Evolutionary conservation across 345 rosid genomes (phyloP), one percentile per base, ranked within the genome.

Genomic region (Arabis hirsuta): DNA sequence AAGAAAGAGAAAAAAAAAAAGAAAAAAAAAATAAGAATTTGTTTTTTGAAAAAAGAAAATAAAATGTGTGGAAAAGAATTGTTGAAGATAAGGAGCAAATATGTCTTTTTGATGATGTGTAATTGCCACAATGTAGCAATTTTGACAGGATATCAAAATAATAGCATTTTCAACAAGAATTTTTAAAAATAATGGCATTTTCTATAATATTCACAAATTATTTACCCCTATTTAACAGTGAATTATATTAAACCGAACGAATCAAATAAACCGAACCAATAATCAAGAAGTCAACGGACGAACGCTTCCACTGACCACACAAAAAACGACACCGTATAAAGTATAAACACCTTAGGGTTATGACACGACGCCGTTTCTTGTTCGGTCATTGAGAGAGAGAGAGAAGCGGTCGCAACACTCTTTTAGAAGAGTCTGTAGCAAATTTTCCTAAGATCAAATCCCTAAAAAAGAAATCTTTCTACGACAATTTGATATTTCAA

Each of bases 311-410:
- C 7, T 24, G 48, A 24, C 20, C 2, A 2, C 4, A 34, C 8
- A 2, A 19, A 22, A 69, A 55, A 73, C 77, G 65, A 46, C 77
- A 46, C n/a, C 57, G 67, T 41, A 29, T 50, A 14, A 19, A 36
- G 10, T 3, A 36, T 36, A 2, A 36, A 36, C 2, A 14, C 4
- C 32, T 32, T 56, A 65, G 54, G 78, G 59, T 16, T 46, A 2
- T 0, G 19, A 65, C 27, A 73, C 67, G 60, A 5, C 13, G 2
- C 13, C 66, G 66, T 63, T 36, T 45, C 19, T 9, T 5, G 36
- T 39, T 61, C 68, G 61, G 75, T 39, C 67, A 24, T 47, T 9
- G 36, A 9, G 13, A 22, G 44, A 8, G 12, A 20, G 43, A 47
- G 48, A 48, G 73, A 69, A 69, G 48, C 58, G 66, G 50, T 50